Conservation (phyloP, 805 yeast genomes). For the Schwanniomyces yamadae region DNA sequence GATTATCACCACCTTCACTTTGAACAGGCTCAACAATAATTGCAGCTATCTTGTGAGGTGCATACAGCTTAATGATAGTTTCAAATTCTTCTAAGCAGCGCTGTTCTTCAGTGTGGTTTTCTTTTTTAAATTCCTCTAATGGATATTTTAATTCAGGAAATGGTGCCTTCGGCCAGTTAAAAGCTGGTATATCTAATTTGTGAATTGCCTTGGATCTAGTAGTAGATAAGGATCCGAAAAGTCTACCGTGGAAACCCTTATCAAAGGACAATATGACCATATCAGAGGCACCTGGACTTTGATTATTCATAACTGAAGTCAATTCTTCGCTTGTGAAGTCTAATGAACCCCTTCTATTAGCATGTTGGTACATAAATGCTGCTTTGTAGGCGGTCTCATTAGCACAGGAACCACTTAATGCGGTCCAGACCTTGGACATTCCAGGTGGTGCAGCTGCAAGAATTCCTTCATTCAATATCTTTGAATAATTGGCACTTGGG, state of each 20-base stretch:
- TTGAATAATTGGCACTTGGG: conserved; percentile 50
- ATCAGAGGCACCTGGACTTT: conserved; percentile 53
- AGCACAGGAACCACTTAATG: conserved; percentile 67
- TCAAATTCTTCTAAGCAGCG: conserved; percentile 48
- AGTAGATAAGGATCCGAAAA: conserved; percentile 55
- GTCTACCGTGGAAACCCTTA: conserved; percentile 56
- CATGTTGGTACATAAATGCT: conserved; percentile 63
- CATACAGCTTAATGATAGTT: conserved; percentile 28
- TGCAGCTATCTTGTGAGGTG: conserved; percentile 62
- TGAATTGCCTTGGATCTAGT: conserved; percentile 58
- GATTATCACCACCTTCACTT: conserved; percentile 91
- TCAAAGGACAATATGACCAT: conserved; percentile 54
- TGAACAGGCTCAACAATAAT: conserved; percentile 88
- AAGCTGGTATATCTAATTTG: conserved; percentile 59
- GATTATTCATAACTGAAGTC: conserved; percentile 48
- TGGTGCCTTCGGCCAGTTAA: conserved; percentile 57
- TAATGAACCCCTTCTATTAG: conserved; percentile 48
- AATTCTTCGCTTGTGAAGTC: conserved; percentile 49
- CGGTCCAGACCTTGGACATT: conserved; percentile 59
- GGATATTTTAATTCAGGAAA: conserved; percentile 45
- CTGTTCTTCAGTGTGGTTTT: conserved; percentile 48
- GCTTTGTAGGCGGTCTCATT: conserved; percentile 72
- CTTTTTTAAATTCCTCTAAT: conserved; percentile 31
- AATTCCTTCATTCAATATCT: conserved; percentile 48
- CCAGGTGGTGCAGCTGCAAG: conserved; percentile 68